Evolutionary conservation across 140 eudicot genomes (phyloP).

Genomic region (Ambrosia hybrid): DNA sequence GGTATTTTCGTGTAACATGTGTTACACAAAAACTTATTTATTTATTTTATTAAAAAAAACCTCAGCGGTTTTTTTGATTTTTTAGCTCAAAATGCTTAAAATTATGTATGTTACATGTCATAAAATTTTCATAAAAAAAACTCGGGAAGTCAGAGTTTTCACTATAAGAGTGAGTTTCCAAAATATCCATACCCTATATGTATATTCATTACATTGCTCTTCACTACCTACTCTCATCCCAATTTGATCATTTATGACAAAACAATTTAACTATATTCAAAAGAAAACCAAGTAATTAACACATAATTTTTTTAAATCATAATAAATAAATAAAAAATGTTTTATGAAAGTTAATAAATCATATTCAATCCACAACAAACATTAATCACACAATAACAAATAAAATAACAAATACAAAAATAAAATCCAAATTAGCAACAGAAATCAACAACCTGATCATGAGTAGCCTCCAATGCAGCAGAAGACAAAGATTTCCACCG

Average conservation of each 20-base stretch:
- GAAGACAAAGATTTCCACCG: slow-evolving; percentile 33
- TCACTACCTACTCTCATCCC: slow-evolving; percentile 12
- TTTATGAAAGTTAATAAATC: not conserved
- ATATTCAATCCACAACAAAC: not conserved
- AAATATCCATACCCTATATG: too few species aligned
- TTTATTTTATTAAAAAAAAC: too few species aligned
- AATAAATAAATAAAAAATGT: not conserved
- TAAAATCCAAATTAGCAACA: not conserved
- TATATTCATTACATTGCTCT: not conserved
- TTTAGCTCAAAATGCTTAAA: too few species aligned
- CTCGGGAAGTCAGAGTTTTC: too few species aligned
- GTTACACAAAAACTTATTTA: too few species aligned
- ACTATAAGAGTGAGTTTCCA: too few species aligned
- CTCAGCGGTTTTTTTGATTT: too few species aligned
- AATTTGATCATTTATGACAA: slow-evolving; percentile 12
- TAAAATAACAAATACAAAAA: not conserved
- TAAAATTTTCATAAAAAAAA: too few species aligned
- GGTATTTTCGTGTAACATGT: too few species aligned
- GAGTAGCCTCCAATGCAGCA: not conserved
- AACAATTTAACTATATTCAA: not conserved
- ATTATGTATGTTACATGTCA: too few species aligned
- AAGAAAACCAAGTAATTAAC: slow-evolving; percentile 4
- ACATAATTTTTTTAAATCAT: not conserved
- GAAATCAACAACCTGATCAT: slow-evolving; percentile 32
- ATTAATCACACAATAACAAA: not conserved